Percentiles rank a stretch among this genome's conserved stretches.
Evolutionary conservation across 2,329 filamentous ascomycete genomes (phyloP).

Genomic region (Xylariaceae sp.): DNA sequence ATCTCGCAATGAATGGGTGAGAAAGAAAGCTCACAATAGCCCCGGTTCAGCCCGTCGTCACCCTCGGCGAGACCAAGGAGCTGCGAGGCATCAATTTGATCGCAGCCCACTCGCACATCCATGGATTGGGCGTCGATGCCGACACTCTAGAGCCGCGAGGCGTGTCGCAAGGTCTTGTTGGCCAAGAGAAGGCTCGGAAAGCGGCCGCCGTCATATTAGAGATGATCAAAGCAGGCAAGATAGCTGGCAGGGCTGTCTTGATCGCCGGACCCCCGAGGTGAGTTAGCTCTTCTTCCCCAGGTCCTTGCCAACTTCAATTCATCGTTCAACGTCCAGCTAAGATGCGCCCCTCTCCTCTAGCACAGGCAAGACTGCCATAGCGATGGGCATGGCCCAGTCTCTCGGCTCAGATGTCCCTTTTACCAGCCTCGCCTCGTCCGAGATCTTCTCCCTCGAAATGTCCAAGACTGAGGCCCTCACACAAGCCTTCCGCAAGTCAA

Average conservation of each 20-base stretch:
- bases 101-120: slow-evolving; percentile 96
- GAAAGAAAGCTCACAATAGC: slow-evolving; percentile 17
- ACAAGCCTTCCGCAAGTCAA: slow-evolving; percentile 98
- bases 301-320: too few relatives aligned
- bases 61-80: slow-evolving; percentile 92
- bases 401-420: slow-evolving; percentile 92
- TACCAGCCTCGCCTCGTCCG: slow-evolving; percentile 89
- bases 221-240: slow-evolving; percentile 99
- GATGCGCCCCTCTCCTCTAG: slow-evolving; percentile 45
- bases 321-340: not conserved
- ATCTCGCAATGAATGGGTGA: not conserved
- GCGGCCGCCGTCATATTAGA: slow-evolving; percentile 93
- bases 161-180: slow-evolving; percentile 87
- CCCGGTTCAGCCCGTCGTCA: slow-evolving; percentile 52
- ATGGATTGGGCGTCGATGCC: slow-evolving; percentile 86
- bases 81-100: slow-evolving; percentile 95
- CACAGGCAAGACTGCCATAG: slow-evolving; percentile 97
- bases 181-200: slow-evolving; percentile 93
- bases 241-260: slow-evolving; percentile 87
- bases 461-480: slow-evolving; percentile 97
- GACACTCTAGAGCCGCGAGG: slow-evolving; percentile 83
- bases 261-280: slow-evolving; percentile 89
- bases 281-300: slow-evolving; percentile 10
- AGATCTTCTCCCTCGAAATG: slow-evolving; percentile 99
- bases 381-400: slow-evolving; percentile 97